These are phyloP conservation scores for Aureobasidium subglaciale DNA, from an alignment of 2,329 filamentous ascomycete genomes.

Conservation along the genomic window DNA sequence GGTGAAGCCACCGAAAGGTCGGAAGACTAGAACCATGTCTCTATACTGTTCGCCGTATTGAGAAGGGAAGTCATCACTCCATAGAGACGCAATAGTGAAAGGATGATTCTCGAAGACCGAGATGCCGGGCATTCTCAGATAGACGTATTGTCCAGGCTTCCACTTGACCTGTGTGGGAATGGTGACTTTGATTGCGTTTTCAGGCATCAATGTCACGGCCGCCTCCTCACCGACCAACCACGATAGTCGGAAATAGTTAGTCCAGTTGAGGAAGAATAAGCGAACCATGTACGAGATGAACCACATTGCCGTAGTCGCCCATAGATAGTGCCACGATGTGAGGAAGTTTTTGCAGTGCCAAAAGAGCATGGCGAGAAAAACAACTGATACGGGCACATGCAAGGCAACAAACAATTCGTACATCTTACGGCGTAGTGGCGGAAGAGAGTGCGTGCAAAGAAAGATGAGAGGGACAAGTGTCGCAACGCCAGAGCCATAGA, in stretches of 20 bases:
- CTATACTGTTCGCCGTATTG: conserved; percentile 82
- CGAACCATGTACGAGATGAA: conserved; percentile 64
- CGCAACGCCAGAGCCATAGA: conserved; percentile 74
- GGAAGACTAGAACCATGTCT: conserved; percentile 85
- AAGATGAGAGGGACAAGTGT: conserved; percentile 74
- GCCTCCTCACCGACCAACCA: conserved; percentile 89
- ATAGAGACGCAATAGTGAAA: conserved; percentile 89
- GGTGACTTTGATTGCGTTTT: conserved; percentile 92
- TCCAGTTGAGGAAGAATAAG: conserved; percentile 84
- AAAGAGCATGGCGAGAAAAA: conserved; percentile 79
- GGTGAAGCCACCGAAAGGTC: conserved; percentile 87
- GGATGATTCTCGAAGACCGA: conserved; percentile 88
- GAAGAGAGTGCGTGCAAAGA: conserved; percentile 78
- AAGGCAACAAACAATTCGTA: conserved; percentile 82
- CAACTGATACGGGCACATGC: conserved; percentile 72
- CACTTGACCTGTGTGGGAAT: conserved; percentile 89
- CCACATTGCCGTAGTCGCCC: conserved; percentile 73
- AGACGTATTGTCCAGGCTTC: conserved; percentile 91
- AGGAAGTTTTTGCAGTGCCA: conserved; percentile 96
- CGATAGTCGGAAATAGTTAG: conserved; percentile 67
- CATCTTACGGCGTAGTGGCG: conserved; percentile 64
- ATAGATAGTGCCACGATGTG: conserved; percentile 84
- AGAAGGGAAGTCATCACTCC: conserved; percentile 87
- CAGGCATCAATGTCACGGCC: conserved; percentile 78
- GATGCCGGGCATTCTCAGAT: conserved; percentile 88